Conservation (phyloP, 352 stramenopile genomes). For the Aphanomyces invadans region DNA sequence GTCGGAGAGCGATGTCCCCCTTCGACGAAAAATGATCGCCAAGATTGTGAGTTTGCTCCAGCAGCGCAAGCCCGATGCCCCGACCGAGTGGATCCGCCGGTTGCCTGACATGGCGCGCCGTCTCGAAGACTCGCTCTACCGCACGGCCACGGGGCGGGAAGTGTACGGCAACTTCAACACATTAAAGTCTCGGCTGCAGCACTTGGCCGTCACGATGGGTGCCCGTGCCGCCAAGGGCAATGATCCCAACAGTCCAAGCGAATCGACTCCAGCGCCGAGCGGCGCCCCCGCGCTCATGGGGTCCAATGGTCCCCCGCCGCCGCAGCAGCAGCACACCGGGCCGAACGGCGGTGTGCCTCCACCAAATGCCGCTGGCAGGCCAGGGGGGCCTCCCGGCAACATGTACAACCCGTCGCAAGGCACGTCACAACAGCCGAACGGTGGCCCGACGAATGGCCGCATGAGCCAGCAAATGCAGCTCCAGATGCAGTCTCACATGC, state of each 20-base stretch:
- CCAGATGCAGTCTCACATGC: conserved; percentile 80
- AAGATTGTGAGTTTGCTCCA: conserved; percentile 95
- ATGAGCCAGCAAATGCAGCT: conserved; percentile 78
- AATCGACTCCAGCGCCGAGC: neutral
- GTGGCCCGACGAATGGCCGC: conserved; percentile 32
- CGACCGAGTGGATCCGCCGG: conserved; percentile 95
- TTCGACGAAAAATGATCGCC: conserved; percentile 85
- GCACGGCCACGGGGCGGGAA: conserved; percentile 85
- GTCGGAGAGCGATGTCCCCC: conserved; percentile 76
- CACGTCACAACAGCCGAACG: conserved; percentile 26
- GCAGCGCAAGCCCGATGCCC: conserved; percentile 94
- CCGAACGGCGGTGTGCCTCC: conserved; percentile 42
- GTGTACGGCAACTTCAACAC: conserved; percentile 95
- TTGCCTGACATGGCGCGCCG: conserved; percentile 97
- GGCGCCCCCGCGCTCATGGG: conserved; percentile 16
- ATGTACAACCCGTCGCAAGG: conserved; percentile 27
- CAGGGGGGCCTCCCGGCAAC: neutral
- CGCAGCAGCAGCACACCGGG: conserved; percentile 44
- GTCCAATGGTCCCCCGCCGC: no score
- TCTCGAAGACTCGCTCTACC: conserved; percentile 96
- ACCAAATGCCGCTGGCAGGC: conserved; percentile 11
- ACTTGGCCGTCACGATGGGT: conserved; percentile 90
- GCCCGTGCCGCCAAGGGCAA: conserved; percentile 40
- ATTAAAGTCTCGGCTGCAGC: conserved; percentile 94
- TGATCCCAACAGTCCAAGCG: conserved; percentile 30